Percentiles rank a stretch among this genome's conserved stretches.
phyloP scores from a whole-genome alignment of 768 basidiomycete genomes.

The Heimioporus sp. region DNA sequence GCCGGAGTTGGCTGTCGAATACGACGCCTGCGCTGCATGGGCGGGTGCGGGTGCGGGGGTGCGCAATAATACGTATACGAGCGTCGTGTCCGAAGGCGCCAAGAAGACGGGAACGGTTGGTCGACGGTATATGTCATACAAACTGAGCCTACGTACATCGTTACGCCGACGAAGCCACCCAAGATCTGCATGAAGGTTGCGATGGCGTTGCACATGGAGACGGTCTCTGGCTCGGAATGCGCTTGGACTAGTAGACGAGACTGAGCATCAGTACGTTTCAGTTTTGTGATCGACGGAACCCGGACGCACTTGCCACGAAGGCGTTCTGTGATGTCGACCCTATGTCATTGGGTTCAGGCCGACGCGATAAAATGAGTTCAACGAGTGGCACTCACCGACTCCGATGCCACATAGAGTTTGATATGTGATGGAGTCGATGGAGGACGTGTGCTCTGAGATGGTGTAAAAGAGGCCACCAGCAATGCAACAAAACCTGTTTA shows the following conservation, averaged over 20 bases:
- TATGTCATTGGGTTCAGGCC: not conserved
- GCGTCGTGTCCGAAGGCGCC: too few relatives aligned
- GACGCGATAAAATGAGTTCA: too few relatives aligned
- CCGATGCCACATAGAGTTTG: conserved; percentile 15
- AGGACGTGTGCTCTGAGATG: conserved; percentile 7
- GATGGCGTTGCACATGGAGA: conserved; percentile 7
- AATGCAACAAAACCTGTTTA: conserved; percentile 10
- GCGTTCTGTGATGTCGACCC: conserved; percentile 10
- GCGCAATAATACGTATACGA: too few relatives aligned
- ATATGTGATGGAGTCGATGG: conserved; percentile 4
- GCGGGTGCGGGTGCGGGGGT: too few relatives aligned
- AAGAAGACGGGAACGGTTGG: too few relatives aligned
- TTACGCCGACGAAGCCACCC: conserved; percentile 9
- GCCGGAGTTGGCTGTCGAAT: conserved; percentile 5
- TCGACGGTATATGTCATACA: too few relatives aligned
- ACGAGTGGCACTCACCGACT: not conserved
- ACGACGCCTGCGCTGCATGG: conserved; percentile 5
- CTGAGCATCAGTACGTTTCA: not conserved
- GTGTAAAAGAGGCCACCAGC: conserved; percentile 13
- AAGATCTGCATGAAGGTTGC: conserved; percentile 13
- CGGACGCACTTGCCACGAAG: conserved; percentile 8
- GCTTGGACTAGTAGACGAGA: conserved; percentile 9
- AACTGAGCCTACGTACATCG: not conserved
- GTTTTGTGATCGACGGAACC: not conserved
- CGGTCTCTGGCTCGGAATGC: not conserved